Conservation (phyloP, 495 filamentous ascomycete species). For the Hypoxylon intermedium region DNA sequence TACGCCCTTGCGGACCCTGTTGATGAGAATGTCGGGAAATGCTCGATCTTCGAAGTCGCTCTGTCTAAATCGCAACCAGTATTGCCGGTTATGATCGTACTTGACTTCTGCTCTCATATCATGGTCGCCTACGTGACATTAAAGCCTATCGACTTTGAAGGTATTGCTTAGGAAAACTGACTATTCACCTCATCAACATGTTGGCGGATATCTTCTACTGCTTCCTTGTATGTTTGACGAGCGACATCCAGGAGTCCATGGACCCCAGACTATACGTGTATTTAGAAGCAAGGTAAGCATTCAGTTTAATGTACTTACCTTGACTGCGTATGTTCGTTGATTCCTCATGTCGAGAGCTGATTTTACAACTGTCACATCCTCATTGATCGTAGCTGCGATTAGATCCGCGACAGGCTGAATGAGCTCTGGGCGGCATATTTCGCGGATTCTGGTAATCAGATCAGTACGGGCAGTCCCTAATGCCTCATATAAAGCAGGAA, state of each 20-base stretch:
- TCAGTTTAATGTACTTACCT: conserved; percentile 54
- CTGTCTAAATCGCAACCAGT: conserved; percentile 74
- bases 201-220: conserved; percentile 75
- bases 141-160: neutral
- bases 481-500: conserved; percentile 71
- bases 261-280: conserved; percentile 69
- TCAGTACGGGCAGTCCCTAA: conserved; percentile 69
- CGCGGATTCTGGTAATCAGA: conserved; percentile 69
- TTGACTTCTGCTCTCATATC: conserved; percentile 69
- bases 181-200: conserved; percentile 70
- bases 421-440: conserved; percentile 70
- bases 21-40: conserved; percentile 78
- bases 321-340: conserved; percentile 91
- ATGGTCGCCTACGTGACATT: conserved; percentile 57
- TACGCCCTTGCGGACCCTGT: conserved; percentile 73
- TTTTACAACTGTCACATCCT: conserved; percentile 78
- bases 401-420: conserved; percentile 64
- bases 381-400: conserved; percentile 78
- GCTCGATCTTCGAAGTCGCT: conserved; percentile 66
- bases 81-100: conserved; percentile 78
- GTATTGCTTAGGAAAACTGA: conserved; percentile 40
- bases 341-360: conserved; percentile 86
- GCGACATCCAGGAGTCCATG: conserved; percentile 89
- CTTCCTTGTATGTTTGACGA: conserved; percentile 84
- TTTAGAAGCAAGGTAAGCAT: conserved; percentile 6